phyloP scores from a whole-genome alignment of 192 early-diverging fungal species.

The Phycomyces blakesleeanus region DNA sequence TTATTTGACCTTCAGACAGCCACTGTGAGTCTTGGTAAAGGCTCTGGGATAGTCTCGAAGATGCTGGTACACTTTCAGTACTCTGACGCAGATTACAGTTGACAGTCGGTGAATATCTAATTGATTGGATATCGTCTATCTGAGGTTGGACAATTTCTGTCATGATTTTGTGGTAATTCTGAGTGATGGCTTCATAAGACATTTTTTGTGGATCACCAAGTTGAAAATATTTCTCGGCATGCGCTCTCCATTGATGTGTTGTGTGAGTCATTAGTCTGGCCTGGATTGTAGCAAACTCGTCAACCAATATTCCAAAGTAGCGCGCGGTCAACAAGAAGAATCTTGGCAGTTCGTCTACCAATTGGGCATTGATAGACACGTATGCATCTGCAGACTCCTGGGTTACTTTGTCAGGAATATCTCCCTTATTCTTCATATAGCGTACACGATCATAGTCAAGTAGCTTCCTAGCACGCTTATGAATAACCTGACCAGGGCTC shows the following conservation, averaged over 20 bases:
- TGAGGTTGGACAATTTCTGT: background rate
- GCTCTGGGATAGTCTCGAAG: no score
- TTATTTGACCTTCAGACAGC: background rate
- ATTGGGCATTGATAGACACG: constrained; percentile 63
- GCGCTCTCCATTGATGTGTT: constrained; percentile 30
- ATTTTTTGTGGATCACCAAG: background rate
- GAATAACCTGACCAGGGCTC: constrained; percentile 65
- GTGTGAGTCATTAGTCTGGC: constrained; percentile 46
- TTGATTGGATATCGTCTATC: no score
- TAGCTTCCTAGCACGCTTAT: constrained; percentile 67
- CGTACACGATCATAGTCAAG: constrained; percentile 68
- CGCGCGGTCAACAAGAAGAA: constrained; percentile 53
- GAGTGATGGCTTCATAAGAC: background rate
- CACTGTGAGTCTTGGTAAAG: no score
- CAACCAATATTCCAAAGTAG: constrained; percentile 59
- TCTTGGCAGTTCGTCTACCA: constrained; percentile 68
- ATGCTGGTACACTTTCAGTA: no score
- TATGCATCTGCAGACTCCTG: constrained; percentile 64
- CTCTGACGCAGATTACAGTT: no score
- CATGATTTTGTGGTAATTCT: constrained; percentile 1
- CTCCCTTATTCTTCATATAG: constrained; percentile 56
- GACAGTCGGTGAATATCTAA: no score
- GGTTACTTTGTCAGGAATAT: constrained; percentile 61
- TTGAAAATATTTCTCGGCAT: background rate
- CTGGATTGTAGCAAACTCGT: constrained; percentile 55